Base-by-base conservation (phyloP, 306 rosid genomes). In the Medicago truncatula region DNA sequence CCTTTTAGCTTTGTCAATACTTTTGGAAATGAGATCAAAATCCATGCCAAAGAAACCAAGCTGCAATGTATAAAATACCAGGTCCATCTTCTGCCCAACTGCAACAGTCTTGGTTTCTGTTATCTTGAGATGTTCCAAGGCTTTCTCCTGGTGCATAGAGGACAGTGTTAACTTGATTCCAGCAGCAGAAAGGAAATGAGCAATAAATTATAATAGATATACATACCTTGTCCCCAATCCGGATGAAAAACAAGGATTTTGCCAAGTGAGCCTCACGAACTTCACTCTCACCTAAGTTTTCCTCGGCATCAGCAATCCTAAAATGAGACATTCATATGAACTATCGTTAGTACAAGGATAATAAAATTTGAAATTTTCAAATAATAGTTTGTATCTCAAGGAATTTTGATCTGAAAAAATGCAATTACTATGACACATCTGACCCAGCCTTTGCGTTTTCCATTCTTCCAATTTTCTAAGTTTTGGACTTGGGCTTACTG, bases 191-290 rank as follows among this genome's bases (percentile, higher is more conserved):
- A 71, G 65, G 16, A 73, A 28, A 63, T 38, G 18, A 39, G 43
- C 53, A 70, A 43, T 67, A 68, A 31, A 67, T 47, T 46, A 75
- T 53, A 61, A 75, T 40, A 72, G n/a, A 31, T 25, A 74, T 39
- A 77, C 34, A 34, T 81, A 95, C 99, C 99, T 90, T 90, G 82
- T 92, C 97, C 54, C 96, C 96, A 85, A 92, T 86, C 31, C 92
- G 92, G 78, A 95, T 92, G 83, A 89, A 92, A 78, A 85, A 90
- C 84, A 92, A 75, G 73, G 99, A 90, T 78, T 95, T 95, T 18
- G 99, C 99, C 81, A 95, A 72, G 80, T 95, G 99, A 70, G 99
- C 99, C 85, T 96, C 99, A 39, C 99, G 89, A 46, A 96, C 99
- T 88, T 96, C 99, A 87, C 98, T 96, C 86, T 96, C 99, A 7